Base-by-base conservation (phyloP, 768 basidiomycete species). In the Lentinula guzmanii region DNA sequence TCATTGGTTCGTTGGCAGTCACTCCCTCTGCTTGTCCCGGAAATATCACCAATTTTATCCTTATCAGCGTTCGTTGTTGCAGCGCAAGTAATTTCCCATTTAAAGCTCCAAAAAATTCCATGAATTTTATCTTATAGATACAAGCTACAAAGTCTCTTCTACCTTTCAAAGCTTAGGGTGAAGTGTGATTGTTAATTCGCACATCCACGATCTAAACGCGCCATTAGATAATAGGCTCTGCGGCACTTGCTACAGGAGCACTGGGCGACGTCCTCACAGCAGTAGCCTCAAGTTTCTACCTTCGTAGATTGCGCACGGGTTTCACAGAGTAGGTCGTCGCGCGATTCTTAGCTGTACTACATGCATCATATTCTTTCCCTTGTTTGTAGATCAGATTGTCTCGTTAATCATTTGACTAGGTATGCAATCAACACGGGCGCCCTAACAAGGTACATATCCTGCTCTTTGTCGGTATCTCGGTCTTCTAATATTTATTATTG, bases 381-480 rank as follows among this genome's bases (percentile, higher is more conserved):
- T 28, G 28, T 28, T 51, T 21, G 13, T 24, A 62, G 86, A 52
- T 80, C 82, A 46, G 81, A 89, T 67, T 82, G 83, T 2, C 74
- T 88, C 8, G 80, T 90, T 31, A 82, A 81, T 63, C 79, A 70
- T 21, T 71, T 90, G 11, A 81, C 77, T 21, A 65, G 78, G 48
- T 87, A 87, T 65, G 86, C 88, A 9, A 78, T 90, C 42, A 86
- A 85, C 63, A 89, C 87, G 0, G 88, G 88, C 18, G 74, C 78
- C 9, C 57, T 90, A 37, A 87, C 87, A 5, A 83, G 84, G 86
- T 82, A 66, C 53, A 4, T 4, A 15, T n/a, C 13, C 21, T 46
- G 41, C 33, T 60, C 15, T 18, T 33, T 53, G 41, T 11, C 15
- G 15, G 50, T 34, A 13, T 33, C 10, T 35, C 11, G 24, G 28